Evolutionary conservation across 768 basidiomycete genomes (phyloP), one percentile per base, ranked within the genome.

Genomic region (Tricholoma terreum): DNA sequence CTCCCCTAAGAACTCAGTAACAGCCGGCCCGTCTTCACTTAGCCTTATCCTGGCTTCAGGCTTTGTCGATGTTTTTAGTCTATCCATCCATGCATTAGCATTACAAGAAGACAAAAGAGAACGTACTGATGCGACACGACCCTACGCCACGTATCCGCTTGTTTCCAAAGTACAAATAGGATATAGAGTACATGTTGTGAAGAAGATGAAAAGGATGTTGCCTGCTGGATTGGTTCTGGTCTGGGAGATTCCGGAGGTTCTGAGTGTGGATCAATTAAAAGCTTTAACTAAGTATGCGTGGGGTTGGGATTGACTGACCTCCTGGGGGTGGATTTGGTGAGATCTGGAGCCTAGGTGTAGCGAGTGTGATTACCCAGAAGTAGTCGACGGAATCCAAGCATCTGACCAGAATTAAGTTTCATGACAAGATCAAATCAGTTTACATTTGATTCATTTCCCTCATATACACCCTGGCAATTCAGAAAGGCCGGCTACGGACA

Each of bases 21-120:
- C 80, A n/a, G 87, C 77, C 11, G 87, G 87, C 0, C 86, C 85
- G 53, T 89, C 88, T 64, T 82, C 78, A 48, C 86, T 87, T 19
- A 90, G 76, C 8, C 87, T 80, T 54, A 90, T 86, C 6, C 68
- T 75, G 2, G 87, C 87, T 58, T 85, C 83, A 14, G 70, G 64
- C 14, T 72, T 69, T 2, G 77, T 75, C 69, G 86, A 80, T 6
- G 80, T 81, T 61, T 83, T 83, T 53, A 90, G 69, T 61, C 87
- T 89, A 62, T n/a, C n/a, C n/a, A n/a, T n/a, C 22, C 8, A 27
- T 48, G 27, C 9, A 10, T n/a, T n/a, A n/a, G n/a, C n/a, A n/a
- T n/a, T n/a, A n/a, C n/a, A n/a, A n/a, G n/a, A n/a, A n/a, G n/a
- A n/a, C n/a, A n/a, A n/a, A 36, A 33, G 21, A 7, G 4, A 17